Evolutionary conservation across 176 grass and related monocot species (phyloP).

Genomic region (Triticum timopheevii): DNA sequence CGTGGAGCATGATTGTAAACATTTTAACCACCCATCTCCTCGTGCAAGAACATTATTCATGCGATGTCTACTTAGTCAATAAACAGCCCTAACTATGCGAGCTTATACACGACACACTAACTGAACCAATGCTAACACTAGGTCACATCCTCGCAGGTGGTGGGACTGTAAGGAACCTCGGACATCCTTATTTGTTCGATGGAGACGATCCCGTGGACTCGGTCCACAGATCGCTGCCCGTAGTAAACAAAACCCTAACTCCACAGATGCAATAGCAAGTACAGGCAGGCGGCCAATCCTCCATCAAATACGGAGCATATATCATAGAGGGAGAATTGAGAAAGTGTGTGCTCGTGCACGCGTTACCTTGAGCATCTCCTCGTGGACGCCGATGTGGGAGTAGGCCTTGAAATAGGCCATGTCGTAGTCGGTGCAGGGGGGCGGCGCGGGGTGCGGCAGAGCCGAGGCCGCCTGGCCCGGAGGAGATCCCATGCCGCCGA

Average conservation of each 20-base stretch:
- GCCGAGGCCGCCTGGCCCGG: neutral
- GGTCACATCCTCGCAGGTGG: neutral
- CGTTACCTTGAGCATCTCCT: slow-evolving; percentile 93
- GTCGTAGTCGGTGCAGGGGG: slow-evolving; percentile 87
- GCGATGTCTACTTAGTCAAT: neutral
- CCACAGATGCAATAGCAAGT: neutral
- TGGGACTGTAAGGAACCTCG: neutral
- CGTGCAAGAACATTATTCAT: neutral
- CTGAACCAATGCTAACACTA: neutral
- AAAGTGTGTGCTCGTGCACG: neutral
- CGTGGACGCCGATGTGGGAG: slow-evolving; percentile 82
- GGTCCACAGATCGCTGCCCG: slow-evolving; percentile 17
- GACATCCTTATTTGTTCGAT: neutral
- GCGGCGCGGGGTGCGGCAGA: slow-evolving; percentile 32
- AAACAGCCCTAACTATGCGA: neutral
- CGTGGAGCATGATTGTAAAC: neutral
- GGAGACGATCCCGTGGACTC: neutral
- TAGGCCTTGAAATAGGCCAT: slow-evolving; percentile 92
- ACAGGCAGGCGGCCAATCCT: neutral
- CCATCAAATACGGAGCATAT: neutral
- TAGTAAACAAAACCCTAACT: slow-evolving; percentile 32
- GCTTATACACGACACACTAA: neutral
- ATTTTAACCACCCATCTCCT: neutral
- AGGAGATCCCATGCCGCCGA: slow-evolving; percentile 13
- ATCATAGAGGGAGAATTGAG: neutral